Evolutionary conservation across 2,329 filamentous ascomycete genomes (phyloP).

Genomic region (Colletotrichum tropicale): DNA sequence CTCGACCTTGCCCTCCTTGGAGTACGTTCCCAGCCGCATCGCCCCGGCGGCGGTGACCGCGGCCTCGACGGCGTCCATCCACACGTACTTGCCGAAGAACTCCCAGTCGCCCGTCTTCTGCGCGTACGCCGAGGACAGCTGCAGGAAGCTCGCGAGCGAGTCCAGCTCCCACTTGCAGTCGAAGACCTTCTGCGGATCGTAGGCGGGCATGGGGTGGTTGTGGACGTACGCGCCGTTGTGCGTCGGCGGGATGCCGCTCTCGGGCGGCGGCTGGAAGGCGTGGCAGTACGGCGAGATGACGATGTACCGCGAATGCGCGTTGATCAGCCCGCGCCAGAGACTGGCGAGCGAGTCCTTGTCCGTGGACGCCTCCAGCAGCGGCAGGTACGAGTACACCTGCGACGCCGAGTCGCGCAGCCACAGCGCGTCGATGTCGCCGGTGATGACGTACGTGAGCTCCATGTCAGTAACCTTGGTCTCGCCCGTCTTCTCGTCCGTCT

Average conservation of each 20-base stretch:
- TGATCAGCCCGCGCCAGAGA: constrained; percentile 73
- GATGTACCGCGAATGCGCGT: constrained; percentile 73
- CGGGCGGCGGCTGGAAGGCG: constrained; percentile 84
- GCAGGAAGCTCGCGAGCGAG: constrained; percentile 85
- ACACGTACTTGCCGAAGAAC: constrained; percentile 73
- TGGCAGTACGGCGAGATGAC: constrained; percentile 82
- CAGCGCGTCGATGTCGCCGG: constrained; percentile 84
- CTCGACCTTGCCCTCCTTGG: constrained; percentile 59
- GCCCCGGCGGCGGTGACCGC: constrained; percentile 71
- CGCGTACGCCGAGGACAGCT: constrained; percentile 79
- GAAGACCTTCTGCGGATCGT: constrained; percentile 71
- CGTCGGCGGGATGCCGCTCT: constrained; percentile 68
- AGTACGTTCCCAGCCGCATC: constrained; percentile 78
- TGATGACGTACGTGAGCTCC: constrained; percentile 79
- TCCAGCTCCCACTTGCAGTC: constrained; percentile 95
- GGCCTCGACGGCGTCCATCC: constrained; percentile 74
- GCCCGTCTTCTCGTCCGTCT: constrained; percentile 25
- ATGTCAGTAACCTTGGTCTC: constrained; percentile 46
- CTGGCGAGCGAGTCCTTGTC: constrained; percentile 65
- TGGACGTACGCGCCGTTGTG: constrained; percentile 63
- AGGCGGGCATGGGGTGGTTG: constrained; percentile 65
- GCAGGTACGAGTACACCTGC: constrained; percentile 72
- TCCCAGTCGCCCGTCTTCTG: constrained; percentile 70
- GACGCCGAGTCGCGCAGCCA: constrained; percentile 87
- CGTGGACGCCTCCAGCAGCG: constrained; percentile 59